Percentiles rank a stretch among this genome's conserved stretches.
These are phyloP conservation scores for Chloris gayana DNA, from an alignment of 176 grass and related monocot species.

Conservation along the genomic window DNA sequence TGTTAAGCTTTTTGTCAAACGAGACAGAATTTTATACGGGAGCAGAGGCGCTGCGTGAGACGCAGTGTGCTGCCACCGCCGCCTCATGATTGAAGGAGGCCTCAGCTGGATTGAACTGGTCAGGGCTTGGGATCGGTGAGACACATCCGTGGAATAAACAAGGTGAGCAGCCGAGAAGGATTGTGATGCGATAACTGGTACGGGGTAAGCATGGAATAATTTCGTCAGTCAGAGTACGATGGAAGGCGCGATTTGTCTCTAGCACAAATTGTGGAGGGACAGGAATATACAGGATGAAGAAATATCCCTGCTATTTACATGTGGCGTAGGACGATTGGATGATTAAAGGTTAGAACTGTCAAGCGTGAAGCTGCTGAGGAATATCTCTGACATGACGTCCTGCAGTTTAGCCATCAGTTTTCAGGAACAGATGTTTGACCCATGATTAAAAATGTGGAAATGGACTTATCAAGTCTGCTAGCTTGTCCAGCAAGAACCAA, in stretches of 20 bases:
- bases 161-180: slow-evolving; percentile 9
- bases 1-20: slow-evolving; percentile 46
- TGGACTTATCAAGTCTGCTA: not conserved
- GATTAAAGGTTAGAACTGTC: slow-evolving; percentile 28
- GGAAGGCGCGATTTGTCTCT: not conserved
- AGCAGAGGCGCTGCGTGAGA: not conserved
- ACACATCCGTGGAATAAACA: slow-evolving; percentile 42
- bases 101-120: slow-evolving; percentile 35
- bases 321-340: not conserved
- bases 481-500: slow-evolving; percentile 6
- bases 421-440: not conserved
- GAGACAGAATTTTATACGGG: not conserved
- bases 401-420: not conserved
- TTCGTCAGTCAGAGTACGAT: not conserved
- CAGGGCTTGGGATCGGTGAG: not conserved
- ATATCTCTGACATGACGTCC: slow-evolving; percentile 24
- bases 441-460: not conserved
- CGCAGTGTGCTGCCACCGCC: slow-evolving; percentile 22
- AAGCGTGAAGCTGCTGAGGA: slow-evolving; percentile 17
- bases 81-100: slow-evolving; percentile 37
- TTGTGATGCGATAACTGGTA: slow-evolving; percentile 39
- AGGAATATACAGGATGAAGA: not conserved
- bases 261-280: not conserved
- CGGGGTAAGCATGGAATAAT: not conserved
- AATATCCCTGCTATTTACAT: not conserved